phyloP scores from a whole-genome alignment of 768 basidiomycete genomes.

The Xanthoconium stramineum region DNA sequence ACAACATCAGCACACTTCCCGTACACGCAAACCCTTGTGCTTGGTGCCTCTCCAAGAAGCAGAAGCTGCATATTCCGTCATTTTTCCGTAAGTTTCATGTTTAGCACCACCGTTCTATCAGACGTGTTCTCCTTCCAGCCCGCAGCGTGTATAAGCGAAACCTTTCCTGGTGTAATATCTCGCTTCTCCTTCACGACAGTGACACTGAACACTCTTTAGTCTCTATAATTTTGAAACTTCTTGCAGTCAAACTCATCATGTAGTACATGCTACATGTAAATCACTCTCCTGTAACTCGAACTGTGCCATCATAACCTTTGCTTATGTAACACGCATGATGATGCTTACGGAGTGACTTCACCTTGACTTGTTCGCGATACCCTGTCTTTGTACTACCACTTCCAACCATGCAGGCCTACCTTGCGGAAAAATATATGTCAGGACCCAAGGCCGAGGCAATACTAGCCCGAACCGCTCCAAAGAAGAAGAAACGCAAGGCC shows the following conservation, averaged over 20 bases:
- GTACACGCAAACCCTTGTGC: constrained; percentile 17
- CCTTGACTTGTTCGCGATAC: neutral
- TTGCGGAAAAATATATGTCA: constrained; percentile 93
- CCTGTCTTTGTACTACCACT: neutral
- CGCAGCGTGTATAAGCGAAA: neutral
- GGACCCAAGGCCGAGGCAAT: constrained; percentile 97
- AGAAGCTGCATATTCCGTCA: constrained; percentile 23
- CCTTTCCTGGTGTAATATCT: no score
- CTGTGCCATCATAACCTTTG: neutral
- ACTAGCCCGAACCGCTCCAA: constrained; percentile 56
- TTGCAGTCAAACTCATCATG: neutral
- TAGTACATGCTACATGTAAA: no score
- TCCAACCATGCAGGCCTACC: constrained; percentile 66
- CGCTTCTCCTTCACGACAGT: no score
- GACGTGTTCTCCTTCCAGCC: constrained; percentile 1
- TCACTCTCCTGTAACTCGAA: no score
- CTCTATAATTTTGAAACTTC: no score
- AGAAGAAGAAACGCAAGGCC: constrained; percentile 69
- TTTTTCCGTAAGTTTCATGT: constrained; percentile 22
- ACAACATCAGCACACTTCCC: neutral
- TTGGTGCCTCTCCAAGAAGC: constrained; percentile 28
- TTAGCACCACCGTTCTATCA: constrained; percentile 1
- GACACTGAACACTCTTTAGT: no score
- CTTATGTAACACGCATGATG: constrained; percentile 5
- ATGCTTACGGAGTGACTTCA: neutral